Base-by-base conservation (phyloP, 345 rosid species). In the Syzygium grande region DNA sequence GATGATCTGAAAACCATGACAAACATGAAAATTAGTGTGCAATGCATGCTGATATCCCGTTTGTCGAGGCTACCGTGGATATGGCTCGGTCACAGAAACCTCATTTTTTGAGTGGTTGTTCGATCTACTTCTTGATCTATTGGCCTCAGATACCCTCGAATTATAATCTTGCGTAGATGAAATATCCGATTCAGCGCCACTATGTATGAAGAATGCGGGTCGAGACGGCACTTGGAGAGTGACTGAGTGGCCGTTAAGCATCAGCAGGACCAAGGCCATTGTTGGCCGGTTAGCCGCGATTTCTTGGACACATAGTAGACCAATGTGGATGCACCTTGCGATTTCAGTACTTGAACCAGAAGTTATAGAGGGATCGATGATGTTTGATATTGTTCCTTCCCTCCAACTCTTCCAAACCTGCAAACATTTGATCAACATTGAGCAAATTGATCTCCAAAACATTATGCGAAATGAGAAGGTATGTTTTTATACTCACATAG, bases 331-430 rank as follows among this genome's bases (percentile, higher is more conserved):
- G 90, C 96, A 93, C 88, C 92, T 93, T 85, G 89, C 84, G 68
- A 91, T 90, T 78, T 94, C 95, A 27, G 51, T 79, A 23, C 87
- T 61, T 4, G 93, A 91, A 59, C 90, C 88, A 11, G 30, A 83
- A 5, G 85, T 86, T 68, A 96, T 54, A 21, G 15, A 89, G 1
- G 92, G 90, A 87, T 95, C 95, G 6, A 94, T 85, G 5, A 95
- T 46, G 55, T 91, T 90, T n/a, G 85, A 7, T 12, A 79, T 59
- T 5, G 86, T 73, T 13, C 91, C 93, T 88, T 93, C 93, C 54
- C 87, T 92, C 97, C 95, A 95, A 61, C 88, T 87, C 84, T 80
- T 92, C 97, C 97, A 96, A 25, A 93, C 93, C 95, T 94, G 84
- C 83, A 90, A 65, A 52, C 84, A 63, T 27, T 25, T 86, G 34